phyloP scores from a whole-genome alignment of 2,329 filamentous ascomycete genomes.

The Ophiostoma piceae region DNA sequence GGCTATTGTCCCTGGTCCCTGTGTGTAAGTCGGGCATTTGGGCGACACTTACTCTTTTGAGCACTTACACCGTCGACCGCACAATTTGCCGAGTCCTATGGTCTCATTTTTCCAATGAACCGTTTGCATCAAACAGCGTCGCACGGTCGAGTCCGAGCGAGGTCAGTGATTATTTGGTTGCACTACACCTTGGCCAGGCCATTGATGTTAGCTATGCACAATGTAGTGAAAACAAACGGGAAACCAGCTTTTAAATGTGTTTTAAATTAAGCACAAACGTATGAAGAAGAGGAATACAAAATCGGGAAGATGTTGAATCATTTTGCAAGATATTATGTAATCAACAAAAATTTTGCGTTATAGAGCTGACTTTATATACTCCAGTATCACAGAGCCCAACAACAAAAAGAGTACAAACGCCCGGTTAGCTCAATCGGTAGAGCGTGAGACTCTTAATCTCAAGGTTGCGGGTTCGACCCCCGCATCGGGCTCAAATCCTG shows the following conservation, averaged over 20 bases:
- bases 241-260: no score
- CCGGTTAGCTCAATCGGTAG: conserved; percentile 66
- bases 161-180: neutral
- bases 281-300: neutral
- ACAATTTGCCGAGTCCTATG: neutral
- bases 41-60: neutral
- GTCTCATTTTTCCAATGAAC: neutral
- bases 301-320: neutral
- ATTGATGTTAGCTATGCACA: no score
- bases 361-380: neutral
- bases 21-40: neutral
- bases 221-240: no score
- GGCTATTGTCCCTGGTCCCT: neutral
- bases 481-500: conserved; percentile 44
- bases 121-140: neutral
- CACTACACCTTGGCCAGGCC: no score
- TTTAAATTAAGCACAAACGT: no score
- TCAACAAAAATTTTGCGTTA: neutral
- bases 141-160: neutral
- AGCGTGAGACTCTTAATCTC: conserved; percentile 64
- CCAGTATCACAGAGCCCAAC: neutral
- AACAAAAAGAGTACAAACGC: conserved; percentile 31
- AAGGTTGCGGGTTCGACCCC: conserved; percentile 41
- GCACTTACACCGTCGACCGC: conserved; percentile 7
- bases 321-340: neutral